Conservation (phyloP, 169 alveolate genomes). For the Babesia ovata region DNA sequence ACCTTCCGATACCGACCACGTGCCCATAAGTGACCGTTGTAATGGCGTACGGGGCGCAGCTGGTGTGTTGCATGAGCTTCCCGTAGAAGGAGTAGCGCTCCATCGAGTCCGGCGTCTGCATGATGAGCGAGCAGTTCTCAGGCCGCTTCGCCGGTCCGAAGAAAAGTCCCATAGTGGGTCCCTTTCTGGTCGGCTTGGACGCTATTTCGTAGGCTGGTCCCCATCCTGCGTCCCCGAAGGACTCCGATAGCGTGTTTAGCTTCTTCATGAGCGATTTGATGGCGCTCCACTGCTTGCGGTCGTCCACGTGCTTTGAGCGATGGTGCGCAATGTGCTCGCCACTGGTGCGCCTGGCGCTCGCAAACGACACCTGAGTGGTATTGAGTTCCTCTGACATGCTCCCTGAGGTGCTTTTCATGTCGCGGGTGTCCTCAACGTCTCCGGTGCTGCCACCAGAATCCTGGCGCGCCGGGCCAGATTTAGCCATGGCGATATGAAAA, state of each 20-base stretch:
- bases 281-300: constrained; percentile 53
- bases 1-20: constrained; percentile 78
- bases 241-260: constrained; percentile 23
- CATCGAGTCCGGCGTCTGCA: constrained; percentile 69
- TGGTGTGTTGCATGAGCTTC: constrained; percentile 71
- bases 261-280: constrained; percentile 50
- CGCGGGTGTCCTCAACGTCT: too few relatives aligned
- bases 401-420: too few relatives aligned
- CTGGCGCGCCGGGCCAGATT: too few relatives aligned
- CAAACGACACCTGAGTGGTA: too few relatives aligned
- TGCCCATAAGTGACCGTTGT: constrained; percentile 74
- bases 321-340: constrained; percentile 28
- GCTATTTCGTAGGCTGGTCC: constrained; percentile 63
- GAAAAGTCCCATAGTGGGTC: constrained; percentile 61
- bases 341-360: neutral
- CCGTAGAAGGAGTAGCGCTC: constrained; percentile 61
- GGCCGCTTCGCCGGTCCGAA: constrained; percentile 39
- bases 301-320: constrained; percentile 32
- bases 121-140: constrained; percentile 48
- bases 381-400: too few relatives aligned
- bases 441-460: too few relatives aligned
- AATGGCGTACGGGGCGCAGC: constrained; percentile 73
- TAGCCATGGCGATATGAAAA: too few relatives aligned
- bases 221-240: constrained; percentile 33
- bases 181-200: constrained; percentile 63